phyloP scores from a whole-genome alignment of 2,329 filamentous ascomycete species.

The Ophiocordyceps camponoti-floridani region DNA sequence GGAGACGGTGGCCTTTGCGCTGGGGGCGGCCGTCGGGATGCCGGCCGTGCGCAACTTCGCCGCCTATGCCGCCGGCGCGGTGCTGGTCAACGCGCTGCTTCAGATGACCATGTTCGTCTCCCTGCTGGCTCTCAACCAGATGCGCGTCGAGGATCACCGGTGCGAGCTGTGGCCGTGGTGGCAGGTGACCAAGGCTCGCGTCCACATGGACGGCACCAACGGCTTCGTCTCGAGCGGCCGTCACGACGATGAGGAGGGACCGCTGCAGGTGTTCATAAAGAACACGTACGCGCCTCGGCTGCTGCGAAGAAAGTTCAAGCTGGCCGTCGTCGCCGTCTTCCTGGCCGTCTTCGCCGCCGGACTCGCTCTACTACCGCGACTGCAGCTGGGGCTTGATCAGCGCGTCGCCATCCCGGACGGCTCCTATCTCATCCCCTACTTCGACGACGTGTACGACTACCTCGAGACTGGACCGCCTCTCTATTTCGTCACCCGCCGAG shows the following conservation, averaged over 20 bases:
- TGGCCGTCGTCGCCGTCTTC: slow-evolving; percentile 61
- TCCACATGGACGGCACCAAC: slow-evolving; percentile 41
- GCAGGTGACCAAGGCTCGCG: slow-evolving; percentile 55
- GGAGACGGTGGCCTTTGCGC: slow-evolving; percentile 81
- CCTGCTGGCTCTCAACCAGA: slow-evolving; percentile 78
- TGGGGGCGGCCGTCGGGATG: slow-evolving; percentile 93
- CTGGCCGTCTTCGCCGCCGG: slow-evolving; percentile 74
- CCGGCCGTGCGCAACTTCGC: slow-evolving; percentile 96
- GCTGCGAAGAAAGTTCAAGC: slow-evolving; percentile 65
- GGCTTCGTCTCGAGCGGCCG: slow-evolving; percentile 35
- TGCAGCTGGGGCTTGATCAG: slow-evolving; percentile 82
- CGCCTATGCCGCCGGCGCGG: slow-evolving; percentile 85
- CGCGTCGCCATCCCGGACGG: slow-evolving; percentile 84
- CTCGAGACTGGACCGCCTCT: slow-evolving; percentile 84
- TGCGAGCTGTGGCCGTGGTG: slow-evolving; percentile 88
- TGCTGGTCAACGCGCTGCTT: slow-evolving; percentile 90
- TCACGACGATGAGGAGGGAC: slow-evolving; percentile 67
- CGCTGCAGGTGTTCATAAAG: slow-evolving; percentile 73
- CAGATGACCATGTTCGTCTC: slow-evolving; percentile 97
- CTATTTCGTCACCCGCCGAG: slow-evolving; percentile 76
- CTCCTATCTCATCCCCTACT: slow-evolving; percentile 90
- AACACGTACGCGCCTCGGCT: slow-evolving; percentile 74
- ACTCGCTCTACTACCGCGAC: slow-evolving; percentile 65
- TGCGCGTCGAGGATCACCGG: slow-evolving; percentile 70
- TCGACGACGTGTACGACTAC: slow-evolving; percentile 89